Conservation (phyloP, 805 yeast genomes). For the Tetrapisispora namnaoensis region DNA sequence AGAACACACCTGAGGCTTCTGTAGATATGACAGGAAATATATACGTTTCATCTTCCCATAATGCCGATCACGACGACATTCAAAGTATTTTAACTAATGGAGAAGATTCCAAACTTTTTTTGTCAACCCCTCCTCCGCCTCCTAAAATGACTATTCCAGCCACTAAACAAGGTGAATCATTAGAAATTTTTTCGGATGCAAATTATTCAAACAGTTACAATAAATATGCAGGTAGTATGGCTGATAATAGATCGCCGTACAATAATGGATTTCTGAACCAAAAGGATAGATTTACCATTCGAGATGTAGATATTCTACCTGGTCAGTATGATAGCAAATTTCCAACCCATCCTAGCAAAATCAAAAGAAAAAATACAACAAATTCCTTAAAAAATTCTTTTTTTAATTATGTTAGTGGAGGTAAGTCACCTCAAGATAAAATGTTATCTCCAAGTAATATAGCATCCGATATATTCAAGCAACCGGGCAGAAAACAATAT, state of each 20-base stretch:
- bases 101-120: constrained; percentile 28
- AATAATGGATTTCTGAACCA: constrained; percentile 1
- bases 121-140: constrained; percentile 43
- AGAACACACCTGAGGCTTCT: constrained; percentile 1
- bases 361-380: constrained; percentile 7
- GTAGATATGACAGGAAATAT: constrained; percentile 4
- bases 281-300: constrained; percentile 20
- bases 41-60: constrained; percentile 18
- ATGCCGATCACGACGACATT: constrained; percentile 28
- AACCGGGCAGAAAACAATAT: constrained; percentile 22
- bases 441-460: background rate
- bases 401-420: constrained; percentile 15
- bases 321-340: constrained; percentile 5
- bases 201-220: background rate
- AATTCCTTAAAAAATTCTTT: constrained; percentile 22
- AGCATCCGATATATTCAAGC: constrained; percentile 9
- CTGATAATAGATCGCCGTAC: constrained; percentile 2
- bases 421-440: constrained; percentile 7
- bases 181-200: constrained; percentile 50
- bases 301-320: constrained; percentile 20
- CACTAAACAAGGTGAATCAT: constrained; percentile 66
- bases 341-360: constrained; percentile 1
- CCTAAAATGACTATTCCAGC: constrained; percentile 79
- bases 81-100: constrained; percentile 28
- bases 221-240: constrained; percentile 1